phyloP scores from a whole-genome alignment of 495 filamentous ascomycete species.

The Endocarpon pusillum region DNA sequence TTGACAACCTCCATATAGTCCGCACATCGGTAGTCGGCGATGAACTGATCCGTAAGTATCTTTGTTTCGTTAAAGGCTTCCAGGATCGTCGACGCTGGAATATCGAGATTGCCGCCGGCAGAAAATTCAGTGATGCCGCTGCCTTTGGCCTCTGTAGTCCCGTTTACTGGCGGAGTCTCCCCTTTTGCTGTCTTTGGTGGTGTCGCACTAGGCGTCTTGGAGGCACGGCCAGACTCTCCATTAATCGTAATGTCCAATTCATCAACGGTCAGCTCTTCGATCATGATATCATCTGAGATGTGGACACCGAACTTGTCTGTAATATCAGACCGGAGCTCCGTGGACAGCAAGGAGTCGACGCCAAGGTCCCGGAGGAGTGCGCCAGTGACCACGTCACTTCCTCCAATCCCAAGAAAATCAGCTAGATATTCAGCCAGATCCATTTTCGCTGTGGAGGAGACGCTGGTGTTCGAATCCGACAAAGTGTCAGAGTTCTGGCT shows the following conservation, averaged over 20 bases:
- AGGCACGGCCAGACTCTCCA: too few species aligned
- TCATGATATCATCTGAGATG: too few species aligned
- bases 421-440: neutral
- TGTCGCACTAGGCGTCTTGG: too few species aligned
- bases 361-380: too few species aligned
- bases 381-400: too few species aligned
- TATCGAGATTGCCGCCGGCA: conserved; percentile 8
- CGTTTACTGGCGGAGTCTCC: too few species aligned
- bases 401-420: conserved; percentile 2
- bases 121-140: neutral
- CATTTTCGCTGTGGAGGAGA: too few species aligned
- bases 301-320: conserved; percentile 1
- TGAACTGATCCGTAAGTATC: conserved; percentile 20
- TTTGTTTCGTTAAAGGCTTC: conserved; percentile 18
- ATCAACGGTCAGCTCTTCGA: conserved; percentile 3
- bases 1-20: conserved; percentile 17
- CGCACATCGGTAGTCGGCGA: conserved; percentile 18
- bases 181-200: too few species aligned
- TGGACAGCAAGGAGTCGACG: conserved; percentile 9
- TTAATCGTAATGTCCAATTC: conserved; percentile 1
- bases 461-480: too few species aligned
- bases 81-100: conserved; percentile 13
- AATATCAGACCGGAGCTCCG: conserved; percentile 5
- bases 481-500: too few species aligned
- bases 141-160: neutral